Base-by-base conservation (phyloP, 257 asterid species). In the Gardenia jasminoides region DNA sequence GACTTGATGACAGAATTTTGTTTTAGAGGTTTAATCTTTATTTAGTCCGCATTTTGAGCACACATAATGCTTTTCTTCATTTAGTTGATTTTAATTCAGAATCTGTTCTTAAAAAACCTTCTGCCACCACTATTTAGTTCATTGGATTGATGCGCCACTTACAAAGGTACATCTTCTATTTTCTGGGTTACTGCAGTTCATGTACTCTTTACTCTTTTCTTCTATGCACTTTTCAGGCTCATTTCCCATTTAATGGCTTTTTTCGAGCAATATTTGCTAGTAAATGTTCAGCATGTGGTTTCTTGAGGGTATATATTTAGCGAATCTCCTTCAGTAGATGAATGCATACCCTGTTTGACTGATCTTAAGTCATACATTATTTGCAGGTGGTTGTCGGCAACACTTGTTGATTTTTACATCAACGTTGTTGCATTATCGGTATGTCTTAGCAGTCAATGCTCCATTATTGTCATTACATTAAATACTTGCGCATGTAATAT, bases 321-420 rank as follows among this genome's bases (percentile, higher is more conserved):
- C 44, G 33, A 10, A 24, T 70, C 28, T 16, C 73, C 16, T 19
- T 41, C 24, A 41, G 10, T 36, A 44, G 47, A 64, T 64, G n/a
- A 47, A 48, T 48, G 39, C 24, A 30, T 39, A 15, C 56, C 56
- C 10, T 56, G 20, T 62, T 33, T 58, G 6, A 66, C 70, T 67
- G 33, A 74, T 28, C 56, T 46, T 82, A 79, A 54, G 67, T 59
- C 52, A 65, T 84, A 48, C 69, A 62, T 26, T 80, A 17, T 82
- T 48, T 80, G 85, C 87, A 94, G 98, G 93, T 94, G 98, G 98
- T 56, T 92, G 76, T 69, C 86, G 65, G 91, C 94, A 48, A 88
- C 94, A 28, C 85, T 94, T 72, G 24, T 92, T 80, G 97, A 94
- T 85, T 91, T 94, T 89, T 92, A 89, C 69, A 59, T 82, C 46